Base-by-base conservation (phyloP, 1,284 basidiomycete species). In the Sparassis latifolia region DNA sequence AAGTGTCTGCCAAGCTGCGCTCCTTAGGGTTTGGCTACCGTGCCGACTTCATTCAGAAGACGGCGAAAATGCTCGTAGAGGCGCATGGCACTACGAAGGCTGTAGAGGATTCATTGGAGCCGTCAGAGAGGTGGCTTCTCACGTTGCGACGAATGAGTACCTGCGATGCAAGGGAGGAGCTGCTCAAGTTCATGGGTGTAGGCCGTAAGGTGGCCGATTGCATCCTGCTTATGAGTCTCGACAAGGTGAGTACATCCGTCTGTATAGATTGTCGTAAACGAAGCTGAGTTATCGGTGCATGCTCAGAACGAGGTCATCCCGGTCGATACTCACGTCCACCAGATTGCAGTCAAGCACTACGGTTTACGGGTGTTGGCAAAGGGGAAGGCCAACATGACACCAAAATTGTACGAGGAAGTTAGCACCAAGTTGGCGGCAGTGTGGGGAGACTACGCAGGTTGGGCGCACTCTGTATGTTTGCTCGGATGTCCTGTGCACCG, bases 191-290 rank as follows among this genome's bases (percentile, higher is more conserved):
- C 56, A 80, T 91, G 42, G 97, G 97, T 0, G 92, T 99, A 0
- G 97, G 97, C 1, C 80, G 93, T 35, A 99, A 99, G 67, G 94
- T 97, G 0, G 92, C 91, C 1, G 96, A 98, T 64, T 99, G 97
- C 63, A 77, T 99, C 33, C 71, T 97, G 48, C 73, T 99, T 29
- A 98, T 99, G 90, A 93, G 92, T 58, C 68, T 98, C 50, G 92
- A 97, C 67, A 93, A 97, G 77, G 89, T 89, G 58, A 5, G 68
- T 56, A 30, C 4, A 5, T 4, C 32, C 31, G 10, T 42, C 35
- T 37, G 35, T 20, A 20, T 20, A 20, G 20, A 20, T 20, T 20
- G 20, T 20, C 20, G 20, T 20, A 27, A 10, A n/a, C 6, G 7
- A 3, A 5, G 35, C n/a, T 31, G 5, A 2, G n/a, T 6, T 10